Evolutionary conservation across 768 basidiomycete species (phyloP).

Genomic region (Termitomyces eurrhizus): DNA sequence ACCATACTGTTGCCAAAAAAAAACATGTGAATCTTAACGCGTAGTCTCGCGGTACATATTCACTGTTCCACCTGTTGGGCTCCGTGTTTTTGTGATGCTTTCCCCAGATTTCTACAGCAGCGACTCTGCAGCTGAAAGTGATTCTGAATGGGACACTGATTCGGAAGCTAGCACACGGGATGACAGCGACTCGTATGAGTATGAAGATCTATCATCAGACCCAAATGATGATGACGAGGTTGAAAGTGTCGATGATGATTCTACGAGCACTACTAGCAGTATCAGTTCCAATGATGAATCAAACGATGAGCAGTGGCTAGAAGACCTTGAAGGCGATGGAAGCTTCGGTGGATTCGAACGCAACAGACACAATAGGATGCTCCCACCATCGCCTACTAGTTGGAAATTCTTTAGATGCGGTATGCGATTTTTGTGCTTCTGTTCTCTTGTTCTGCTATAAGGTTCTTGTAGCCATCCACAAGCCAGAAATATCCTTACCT

Average conservation of each 20-base stretch:
- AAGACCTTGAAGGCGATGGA: not conserved
- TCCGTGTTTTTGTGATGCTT: too few relatives aligned
- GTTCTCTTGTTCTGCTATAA: not conserved
- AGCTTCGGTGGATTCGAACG: not conserved
- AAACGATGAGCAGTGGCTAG: not conserved
- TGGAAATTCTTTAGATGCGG: not conserved
- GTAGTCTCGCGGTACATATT: not conserved
- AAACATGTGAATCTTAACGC: too few relatives aligned
- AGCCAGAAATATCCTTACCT: not conserved
- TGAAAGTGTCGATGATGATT: not conserved
- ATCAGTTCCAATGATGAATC: not conserved
- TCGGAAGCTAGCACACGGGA: not conserved
- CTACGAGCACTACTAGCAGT: not conserved
- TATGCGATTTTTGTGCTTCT: not conserved
- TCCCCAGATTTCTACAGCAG: not conserved
- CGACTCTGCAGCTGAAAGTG: not conserved
- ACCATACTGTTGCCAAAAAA: too few relatives aligned
- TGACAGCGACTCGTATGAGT: not conserved
- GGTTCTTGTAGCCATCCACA: not conserved
- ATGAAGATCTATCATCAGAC: not conserved
- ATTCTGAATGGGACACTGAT: not conserved
- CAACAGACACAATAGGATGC: not conserved
- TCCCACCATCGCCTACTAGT: not conserved
- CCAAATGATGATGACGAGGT: not conserved
- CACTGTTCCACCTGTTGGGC: too few relatives aligned